Percentiles rank a stretch among this genome's conserved stretches.
phyloP scores from a whole-genome alignment of 352 stramenopile species.

The Phytophthora citrophthora region DNA sequence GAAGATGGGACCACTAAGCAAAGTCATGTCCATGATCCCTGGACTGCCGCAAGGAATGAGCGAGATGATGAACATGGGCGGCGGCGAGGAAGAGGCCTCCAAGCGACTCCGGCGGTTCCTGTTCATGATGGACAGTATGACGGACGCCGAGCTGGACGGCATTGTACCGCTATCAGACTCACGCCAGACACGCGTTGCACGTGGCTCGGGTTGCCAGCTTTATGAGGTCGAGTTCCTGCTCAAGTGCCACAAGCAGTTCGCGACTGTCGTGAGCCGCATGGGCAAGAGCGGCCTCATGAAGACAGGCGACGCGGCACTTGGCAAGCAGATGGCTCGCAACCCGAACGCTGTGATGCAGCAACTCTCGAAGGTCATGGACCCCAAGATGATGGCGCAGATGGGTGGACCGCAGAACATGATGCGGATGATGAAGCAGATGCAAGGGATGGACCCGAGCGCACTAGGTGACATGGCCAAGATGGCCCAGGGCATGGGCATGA shows the following conservation, averaged over 20 bases:
- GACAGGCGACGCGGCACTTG: conserved; percentile 83
- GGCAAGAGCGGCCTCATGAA: conserved; percentile 96
- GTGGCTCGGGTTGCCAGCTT: conserved; percentile 89
- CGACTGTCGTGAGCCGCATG: conserved; percentile 96
- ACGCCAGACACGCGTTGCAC: conserved; percentile 89
- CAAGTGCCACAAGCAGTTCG: conserved; percentile 96
- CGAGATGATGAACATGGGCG: conserved; percentile 91
- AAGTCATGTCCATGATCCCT: conserved; percentile 99
- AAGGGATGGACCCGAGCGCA: conserved; percentile 77
- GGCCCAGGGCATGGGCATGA: conserved; percentile 75
- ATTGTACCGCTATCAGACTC: conserved; percentile 72
- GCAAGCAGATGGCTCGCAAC: conserved; percentile 97
- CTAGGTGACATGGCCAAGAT: conserved; percentile 86
- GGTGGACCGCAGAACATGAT: conserved; percentile 87
- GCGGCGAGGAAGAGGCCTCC: conserved; percentile 92
- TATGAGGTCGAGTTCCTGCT: conserved; percentile 94
- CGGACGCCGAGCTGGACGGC: conserved; percentile 95
- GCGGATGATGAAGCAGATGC: conserved; percentile 96
- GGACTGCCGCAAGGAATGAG: conserved; percentile 92
- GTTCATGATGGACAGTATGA: conserved; percentile 99
- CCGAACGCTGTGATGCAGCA: conserved; percentile 97
- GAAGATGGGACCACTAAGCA: conserved; percentile 97
- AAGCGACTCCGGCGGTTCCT: conserved; percentile 97
- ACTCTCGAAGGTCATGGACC: conserved; percentile 94
- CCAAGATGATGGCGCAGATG: conserved; percentile 93